These are phyloP conservation scores for Penicillium italicum DNA, from an alignment of 2,329 filamentous ascomycete genomes.

Conservation along the genomic window DNA sequence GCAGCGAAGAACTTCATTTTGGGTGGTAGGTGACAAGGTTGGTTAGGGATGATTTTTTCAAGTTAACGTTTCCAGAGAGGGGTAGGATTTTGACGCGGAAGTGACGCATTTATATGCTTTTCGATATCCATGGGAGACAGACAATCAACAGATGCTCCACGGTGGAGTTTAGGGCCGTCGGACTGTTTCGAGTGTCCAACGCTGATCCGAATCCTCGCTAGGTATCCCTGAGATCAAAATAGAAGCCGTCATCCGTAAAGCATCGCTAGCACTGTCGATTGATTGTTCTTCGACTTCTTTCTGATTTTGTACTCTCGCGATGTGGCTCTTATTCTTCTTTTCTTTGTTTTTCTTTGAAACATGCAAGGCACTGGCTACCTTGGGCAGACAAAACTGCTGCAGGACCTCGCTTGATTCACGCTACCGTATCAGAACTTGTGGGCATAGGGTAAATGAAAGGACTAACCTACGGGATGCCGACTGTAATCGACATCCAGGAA, in stretches of 20 bases:
- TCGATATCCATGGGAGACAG: background rate
- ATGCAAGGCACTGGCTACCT: background rate
- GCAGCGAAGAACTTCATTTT: constrained; percentile 31
- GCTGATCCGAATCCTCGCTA: background rate
- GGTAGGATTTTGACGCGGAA: background rate
- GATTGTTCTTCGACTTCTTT: background rate
- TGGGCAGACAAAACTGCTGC: background rate
- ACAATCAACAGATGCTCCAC: constrained; percentile 4
- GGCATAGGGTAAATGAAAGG: constrained; percentile 10
- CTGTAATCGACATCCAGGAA: constrained; percentile 7
- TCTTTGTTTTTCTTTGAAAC: background rate
- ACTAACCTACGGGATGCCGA: background rate
- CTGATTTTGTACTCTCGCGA: background rate
- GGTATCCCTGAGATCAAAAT: background rate
- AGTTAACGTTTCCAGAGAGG: background rate
- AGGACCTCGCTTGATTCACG: background rate
- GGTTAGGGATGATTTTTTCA: background rate
- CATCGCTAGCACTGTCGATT: background rate
- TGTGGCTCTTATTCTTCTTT: background rate
- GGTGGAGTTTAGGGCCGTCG: constrained; percentile 2
- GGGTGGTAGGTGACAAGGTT: background rate
- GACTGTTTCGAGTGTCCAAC: background rate
- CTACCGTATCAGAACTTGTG: background rate
- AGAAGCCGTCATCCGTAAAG: background rate
- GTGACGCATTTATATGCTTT: constrained; percentile 7